Base-by-base conservation (phyloP, 129 eudicot species). In the Escallonia rubra region DNA sequence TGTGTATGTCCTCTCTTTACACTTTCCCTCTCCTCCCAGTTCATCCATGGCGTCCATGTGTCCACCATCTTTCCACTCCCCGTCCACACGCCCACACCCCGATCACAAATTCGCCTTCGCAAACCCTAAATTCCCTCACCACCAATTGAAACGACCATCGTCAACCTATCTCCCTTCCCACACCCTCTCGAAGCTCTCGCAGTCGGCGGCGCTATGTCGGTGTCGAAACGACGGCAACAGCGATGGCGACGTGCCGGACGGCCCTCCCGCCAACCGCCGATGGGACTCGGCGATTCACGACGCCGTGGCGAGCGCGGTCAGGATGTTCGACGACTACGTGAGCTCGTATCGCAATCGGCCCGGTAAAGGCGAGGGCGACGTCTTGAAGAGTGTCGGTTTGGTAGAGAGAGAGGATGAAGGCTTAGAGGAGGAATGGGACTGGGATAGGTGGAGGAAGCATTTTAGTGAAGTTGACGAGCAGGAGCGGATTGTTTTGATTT, bases 391-490 rank as follows among this genome's bases (percentile, higher is more conserved):
- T 41, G 48, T 62, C 43, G 69, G 48, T 61, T 16, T 7, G 16
- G 68, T 4, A 56, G 69, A 56, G 54, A 43, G 65, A 45, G 73
- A 43, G 11, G 66, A 15, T 57, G 68, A 70, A 41, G 45, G 23
- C n/a, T 73, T 57, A 45, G 79, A 15, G 52, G 67, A 67, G 14
- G 91, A 79, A 13, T 89, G 97, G 99, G 85, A 89, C 81, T 94
- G 99, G 99, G 92, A 87, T 58, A 54, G 96, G 57, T 94, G 99
- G 99, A 76, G 57, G 80, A 77, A 66, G 80, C 97, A 94, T 79
- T 94, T 94, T 45, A 56, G 10, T 2, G 90, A 85, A 72, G 76
- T 89, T 59, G 97, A 94, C 73, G 90, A 87, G 7, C 93, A 90
- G 75, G 97, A 90, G 64, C 85, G 83, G 3, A 43, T 85, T 54